Base-by-base conservation (phyloP, 768 basidiomycete genomes). In the Lentinula aciculospora region DNA sequence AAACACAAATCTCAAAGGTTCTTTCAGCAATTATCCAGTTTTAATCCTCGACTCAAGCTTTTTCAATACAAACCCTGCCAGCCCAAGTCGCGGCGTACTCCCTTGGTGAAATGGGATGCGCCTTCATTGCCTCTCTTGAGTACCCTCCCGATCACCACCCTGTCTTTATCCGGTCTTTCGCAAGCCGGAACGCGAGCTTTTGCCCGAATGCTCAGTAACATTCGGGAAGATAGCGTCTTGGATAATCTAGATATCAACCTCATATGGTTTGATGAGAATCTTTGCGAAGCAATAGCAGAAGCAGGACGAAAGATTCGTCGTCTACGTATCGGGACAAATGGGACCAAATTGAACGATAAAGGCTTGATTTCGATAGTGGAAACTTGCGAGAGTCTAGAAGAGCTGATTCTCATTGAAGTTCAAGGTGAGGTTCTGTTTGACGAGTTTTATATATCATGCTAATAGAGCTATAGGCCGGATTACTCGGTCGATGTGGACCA, bases 261-360 rank as follows among this genome's bases (percentile, higher is more conserved):
- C 48, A 63, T 74, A 23, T 76, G 74, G 74, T 61, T 76, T 55
- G 74, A 76, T 60, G 74, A 75, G 60, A 45, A 59, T 21, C 58
- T 76, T 15, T 74, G 74, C 60, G 65, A 73, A 28, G 66, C 61
- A 50, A 66, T 76, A 23, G 71, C 64, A 29, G 58, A 60, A 27
- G 71, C 70, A n/a, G 68, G 70, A 29, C 57, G 64, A 48, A 69
- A 66, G 53, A 56, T 74, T 19, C 66, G 65, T 49, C 64, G 62
- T 27, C 53, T 76, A 44, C 65, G 56, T n/a, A 51, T 76, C 4
- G 67, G 69, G 12, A 73, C 74, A 8, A 65, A 60, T 27, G 74
- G 74, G 12, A 76, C 73, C 12, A 74, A 73, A 59, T 64, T 76
- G 23, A 71, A 65, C 13, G 74, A 76, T 60, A 65, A 64, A 37